phyloP scores from a whole-genome alignment of 2,329 filamentous ascomycete genomes.

The Ophiobolus disseminans region DNA sequence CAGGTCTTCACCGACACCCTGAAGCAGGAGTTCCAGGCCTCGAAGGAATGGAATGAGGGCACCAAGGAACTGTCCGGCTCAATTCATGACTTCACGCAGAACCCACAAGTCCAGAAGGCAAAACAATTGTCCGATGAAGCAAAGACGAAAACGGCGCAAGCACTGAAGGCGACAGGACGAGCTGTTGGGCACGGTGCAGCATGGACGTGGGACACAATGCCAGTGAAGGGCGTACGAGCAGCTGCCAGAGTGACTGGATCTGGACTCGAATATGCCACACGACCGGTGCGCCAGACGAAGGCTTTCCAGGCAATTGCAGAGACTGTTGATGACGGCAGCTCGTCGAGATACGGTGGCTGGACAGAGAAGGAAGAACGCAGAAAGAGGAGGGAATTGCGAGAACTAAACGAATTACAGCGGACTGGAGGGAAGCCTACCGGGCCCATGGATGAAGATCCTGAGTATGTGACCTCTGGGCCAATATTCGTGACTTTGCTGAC shows the following conservation, averaged over 20 bases:
- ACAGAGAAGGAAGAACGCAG: conserved; percentile 93
- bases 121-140: conserved; percentile 85
- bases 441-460: conserved; percentile 79
- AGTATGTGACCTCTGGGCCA: conserved; percentile 66
- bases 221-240: conserved; percentile 88
- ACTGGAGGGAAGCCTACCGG: conserved; percentile 58
- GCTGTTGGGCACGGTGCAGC: conserved; percentile 88
- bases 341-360: conserved; percentile 95
- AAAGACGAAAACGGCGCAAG: conserved; percentile 76
- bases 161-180: conserved; percentile 83
- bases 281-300: conserved; percentile 92
- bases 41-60: conserved; percentile 98
- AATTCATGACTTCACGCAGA: conserved; percentile 90
- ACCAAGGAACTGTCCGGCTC: conserved; percentile 92
- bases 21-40: conserved; percentile 90
- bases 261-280: conserved; percentile 91
- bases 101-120: conserved; percentile 85
- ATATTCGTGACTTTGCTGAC: conserved; percentile 11
- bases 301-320: conserved; percentile 93
- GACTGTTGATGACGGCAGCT: conserved; percentile 95
- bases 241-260: conserved; percentile 85
- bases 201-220: conserved; percentile 96
- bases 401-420: conserved; percentile 65
- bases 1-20: conserved; percentile 99
- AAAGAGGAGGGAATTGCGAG: conserved; percentile 75